These are phyloP conservation scores for Rhizopogon vesiculosus DNA, from an alignment of 768 basidiomycete genomes.

Conservation along the genomic window DNA sequence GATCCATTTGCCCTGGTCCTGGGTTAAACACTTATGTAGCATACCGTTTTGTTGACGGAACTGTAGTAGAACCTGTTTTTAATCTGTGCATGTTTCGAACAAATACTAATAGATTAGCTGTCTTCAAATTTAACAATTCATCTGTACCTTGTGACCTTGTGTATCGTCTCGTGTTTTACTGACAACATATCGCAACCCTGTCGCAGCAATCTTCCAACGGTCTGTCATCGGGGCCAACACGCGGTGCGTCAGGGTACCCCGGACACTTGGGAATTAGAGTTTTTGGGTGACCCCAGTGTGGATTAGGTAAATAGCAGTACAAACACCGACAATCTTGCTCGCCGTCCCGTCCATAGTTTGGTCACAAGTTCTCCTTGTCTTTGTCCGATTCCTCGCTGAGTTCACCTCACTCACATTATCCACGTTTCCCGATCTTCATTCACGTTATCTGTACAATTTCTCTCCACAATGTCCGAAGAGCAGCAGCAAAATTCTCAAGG, in stretches of 20 bases:
- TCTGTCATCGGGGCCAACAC: too few species aligned
- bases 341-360: not conserved
- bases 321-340: constrained; percentile 6
- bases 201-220: too few species aligned
- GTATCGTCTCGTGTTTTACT: too few species aligned
- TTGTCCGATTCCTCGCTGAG: not conserved
- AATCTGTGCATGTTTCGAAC: not conserved
- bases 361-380: not conserved
- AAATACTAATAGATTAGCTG: not conserved
- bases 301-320: constrained; percentile 3
- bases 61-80: not conserved
- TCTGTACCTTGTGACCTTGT: too few species aligned
- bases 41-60: not conserved
- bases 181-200: too few species aligned
- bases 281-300: not conserved
- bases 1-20: not conserved
- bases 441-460: not conserved
- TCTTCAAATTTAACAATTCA: not conserved
- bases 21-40: not conserved
- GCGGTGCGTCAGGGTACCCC: too few species aligned
- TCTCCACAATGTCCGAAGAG: constrained; percentile 48
- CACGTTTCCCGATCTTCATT: not conserved
- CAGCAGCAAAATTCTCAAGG: constrained; percentile 30
- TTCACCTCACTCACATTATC: not conserved
- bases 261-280: not conserved